Evolutionary conservation across 495 filamentous ascomycete species (phyloP).

Genomic region (Xylona heveae): DNA sequence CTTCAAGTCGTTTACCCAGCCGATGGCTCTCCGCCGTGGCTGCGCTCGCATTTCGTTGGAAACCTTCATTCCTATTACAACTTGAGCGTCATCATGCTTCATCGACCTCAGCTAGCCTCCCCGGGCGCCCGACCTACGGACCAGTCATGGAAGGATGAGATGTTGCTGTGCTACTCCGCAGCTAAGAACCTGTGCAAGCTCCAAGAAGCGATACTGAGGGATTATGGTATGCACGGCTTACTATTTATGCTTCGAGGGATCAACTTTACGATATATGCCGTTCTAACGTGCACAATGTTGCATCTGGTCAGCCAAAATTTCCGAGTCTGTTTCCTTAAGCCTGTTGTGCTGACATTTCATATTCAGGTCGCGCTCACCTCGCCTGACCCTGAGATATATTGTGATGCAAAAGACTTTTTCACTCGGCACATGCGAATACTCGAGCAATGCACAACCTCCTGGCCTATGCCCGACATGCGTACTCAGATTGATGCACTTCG

Average conservation of each 20-base stretch:
- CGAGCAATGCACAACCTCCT: conserved; percentile 62
- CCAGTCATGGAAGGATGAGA: conserved; percentile 69
- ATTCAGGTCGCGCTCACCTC: conserved; percentile 77
- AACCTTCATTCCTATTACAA: conserved; percentile 91
- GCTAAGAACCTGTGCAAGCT: conserved; percentile 77
- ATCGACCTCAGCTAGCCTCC: conserved; percentile 66
- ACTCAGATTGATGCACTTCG: conserved; percentile 76
- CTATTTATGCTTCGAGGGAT: conserved; percentile 89
- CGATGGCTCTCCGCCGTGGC: conserved; percentile 64
- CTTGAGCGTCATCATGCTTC: conserved; percentile 67
- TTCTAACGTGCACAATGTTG: conserved; percentile 85
- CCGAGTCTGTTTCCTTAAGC: not conserved
- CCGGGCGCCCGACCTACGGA: conserved; percentile 51
- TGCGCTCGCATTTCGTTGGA: conserved; percentile 75
- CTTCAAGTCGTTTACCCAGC: conserved; percentile 57
- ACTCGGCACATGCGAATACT: conserved; percentile 89
- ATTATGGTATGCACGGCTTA: conserved; percentile 60
- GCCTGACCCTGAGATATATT: conserved; percentile 73
- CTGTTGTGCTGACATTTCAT: conserved; percentile 3
- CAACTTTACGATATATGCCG: conserved; percentile 84
- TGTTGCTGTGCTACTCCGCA: conserved; percentile 67
- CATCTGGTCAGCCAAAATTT: conserved; percentile 59
- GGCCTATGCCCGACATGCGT: conserved; percentile 86
- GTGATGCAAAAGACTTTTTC: conserved; percentile 76
- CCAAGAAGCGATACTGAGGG: conserved; percentile 66